Evolutionary conservation across 2,329 filamentous ascomycete genomes (phyloP).

Genomic region (Xylariales sp.): DNA sequence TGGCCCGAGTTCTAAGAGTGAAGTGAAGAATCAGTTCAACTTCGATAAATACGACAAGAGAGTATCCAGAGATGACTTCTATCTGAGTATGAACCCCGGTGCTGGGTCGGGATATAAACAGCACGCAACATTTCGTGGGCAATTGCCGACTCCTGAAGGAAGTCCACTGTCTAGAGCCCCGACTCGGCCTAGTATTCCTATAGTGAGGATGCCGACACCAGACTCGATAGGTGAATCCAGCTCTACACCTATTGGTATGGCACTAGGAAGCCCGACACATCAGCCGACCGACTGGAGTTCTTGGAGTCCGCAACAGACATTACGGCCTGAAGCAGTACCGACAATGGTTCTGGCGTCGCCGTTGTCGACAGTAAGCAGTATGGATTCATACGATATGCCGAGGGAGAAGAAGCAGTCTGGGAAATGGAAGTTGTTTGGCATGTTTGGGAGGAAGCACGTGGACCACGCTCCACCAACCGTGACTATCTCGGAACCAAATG

Average conservation of each 20-base stretch:
- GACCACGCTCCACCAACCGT: constrained; percentile 17
- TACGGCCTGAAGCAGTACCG: constrained; percentile 12
- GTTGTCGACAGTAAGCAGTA: constrained; percentile 16
- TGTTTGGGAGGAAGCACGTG: constrained; percentile 43
- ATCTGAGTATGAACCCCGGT: constrained; percentile 26
- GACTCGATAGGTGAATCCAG: constrained; percentile 37
- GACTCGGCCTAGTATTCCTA: too few relatives aligned
- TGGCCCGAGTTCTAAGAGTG: constrained; percentile 27
- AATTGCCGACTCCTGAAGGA: constrained; percentile 38
- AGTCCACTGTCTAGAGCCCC: constrained; percentile 30
- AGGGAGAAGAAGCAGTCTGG: constrained; percentile 44
- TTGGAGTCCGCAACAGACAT: constrained; percentile 14
- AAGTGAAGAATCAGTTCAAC: constrained; percentile 20
- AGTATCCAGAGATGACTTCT: constrained; percentile 41
- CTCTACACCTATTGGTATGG: constrained; percentile 61
- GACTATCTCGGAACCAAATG: constrained; percentile 16
- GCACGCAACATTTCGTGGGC: constrained; percentile 36
- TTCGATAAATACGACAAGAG: constrained; percentile 33
- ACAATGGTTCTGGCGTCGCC: constrained; percentile 15
- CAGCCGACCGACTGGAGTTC: constrained; percentile 25
- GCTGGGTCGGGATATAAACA: constrained; percentile 31
- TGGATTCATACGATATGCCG: constrained; percentile 18
- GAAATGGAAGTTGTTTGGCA: constrained; percentile 56
- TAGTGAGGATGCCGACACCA: constrained; percentile 35
- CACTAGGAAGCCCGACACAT: constrained; percentile 63